Percentiles rank a stretch among this genome's conserved stretches.
phyloP scores from a whole-genome alignment of 495 filamentous ascomycete species.

The Pseudomonodictys pantanalensis region DNA sequence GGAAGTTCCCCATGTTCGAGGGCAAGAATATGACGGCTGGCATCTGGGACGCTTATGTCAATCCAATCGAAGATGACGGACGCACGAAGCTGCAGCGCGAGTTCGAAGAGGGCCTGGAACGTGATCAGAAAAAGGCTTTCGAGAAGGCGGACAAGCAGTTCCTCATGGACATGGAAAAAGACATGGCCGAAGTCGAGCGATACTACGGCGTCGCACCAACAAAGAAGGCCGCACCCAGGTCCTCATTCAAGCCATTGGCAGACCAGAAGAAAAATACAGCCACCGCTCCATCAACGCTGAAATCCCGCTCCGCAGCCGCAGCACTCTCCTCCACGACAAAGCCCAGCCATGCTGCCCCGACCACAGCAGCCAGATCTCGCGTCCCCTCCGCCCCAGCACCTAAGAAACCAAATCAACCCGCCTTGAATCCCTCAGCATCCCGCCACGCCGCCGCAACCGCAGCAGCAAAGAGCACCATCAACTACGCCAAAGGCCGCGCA shows the following conservation, averaged over 20 bases:
- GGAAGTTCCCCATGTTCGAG: slow-evolving; percentile 48
- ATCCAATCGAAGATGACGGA: slow-evolving; percentile 65
- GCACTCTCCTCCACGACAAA: slow-evolving; percentile 48
- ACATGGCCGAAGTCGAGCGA: slow-evolving; percentile 18
- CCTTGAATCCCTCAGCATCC: slow-evolving; percentile 53
- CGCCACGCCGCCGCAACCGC: slow-evolving; percentile 59
- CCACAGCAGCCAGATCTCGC: slow-evolving; percentile 44
- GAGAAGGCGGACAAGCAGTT: slow-evolving; percentile 51
- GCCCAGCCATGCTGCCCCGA: slow-evolving; percentile 42
- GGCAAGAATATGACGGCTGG: slow-evolving; percentile 68
- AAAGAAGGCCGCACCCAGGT: slow-evolving; percentile 11
- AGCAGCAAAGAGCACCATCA: slow-evolving; percentile 73
- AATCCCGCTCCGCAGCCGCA: slow-evolving; percentile 54
- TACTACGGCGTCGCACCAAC: slow-evolving; percentile 15
- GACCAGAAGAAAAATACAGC: slow-evolving; percentile 1
- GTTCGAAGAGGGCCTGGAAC: slow-evolving; percentile 44
- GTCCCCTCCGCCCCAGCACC: slow-evolving; percentile 41
- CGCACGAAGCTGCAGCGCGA: slow-evolving; percentile 39
- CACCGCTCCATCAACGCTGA: slow-evolving; percentile 45
- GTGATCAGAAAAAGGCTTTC: slow-evolving; percentile 57
- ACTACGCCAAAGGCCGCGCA: slow-evolving; percentile 72
- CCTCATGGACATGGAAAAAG: slow-evolving; percentile 28
- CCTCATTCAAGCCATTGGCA: neutral
- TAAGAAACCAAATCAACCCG: slow-evolving; percentile 43
- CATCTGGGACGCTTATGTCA: slow-evolving; percentile 61